Conservation (phyloP, 345 rosid genomes). For the Eucalyptus marginata region DNA sequence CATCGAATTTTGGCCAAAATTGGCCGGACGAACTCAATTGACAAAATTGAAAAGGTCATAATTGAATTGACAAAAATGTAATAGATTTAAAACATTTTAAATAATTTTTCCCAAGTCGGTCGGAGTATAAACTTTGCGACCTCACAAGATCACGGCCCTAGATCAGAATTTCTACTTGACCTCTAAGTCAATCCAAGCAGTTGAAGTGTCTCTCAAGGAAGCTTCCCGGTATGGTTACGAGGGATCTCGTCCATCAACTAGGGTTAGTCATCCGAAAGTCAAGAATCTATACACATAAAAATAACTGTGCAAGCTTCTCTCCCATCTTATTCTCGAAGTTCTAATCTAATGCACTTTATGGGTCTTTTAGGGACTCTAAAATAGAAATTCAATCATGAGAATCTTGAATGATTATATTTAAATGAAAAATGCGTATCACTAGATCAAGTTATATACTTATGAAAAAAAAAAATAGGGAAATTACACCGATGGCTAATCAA, state of each 20-base stretch:
- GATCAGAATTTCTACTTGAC: background rate
- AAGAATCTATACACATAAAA: background rate
- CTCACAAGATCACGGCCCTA: background rate
- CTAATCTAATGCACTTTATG: background rate
- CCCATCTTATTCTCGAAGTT: background rate
- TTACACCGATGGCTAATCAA: background rate
- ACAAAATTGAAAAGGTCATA: rapidly evolving
- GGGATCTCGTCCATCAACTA: background rate
- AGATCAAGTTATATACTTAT: background rate
- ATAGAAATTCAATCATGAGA: background rate
- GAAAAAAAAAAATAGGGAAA: background rate
- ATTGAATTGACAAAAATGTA: rapidly evolving
- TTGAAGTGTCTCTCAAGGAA: background rate
- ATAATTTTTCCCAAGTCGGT: rapidly evolving
- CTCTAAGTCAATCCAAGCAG: background rate
- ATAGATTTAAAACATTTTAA: rapidly evolving
- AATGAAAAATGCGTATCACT: background rate
- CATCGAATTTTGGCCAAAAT: rapidly evolving
- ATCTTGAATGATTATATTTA: background rate
- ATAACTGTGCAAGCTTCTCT: background rate
- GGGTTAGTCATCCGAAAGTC: background rate
- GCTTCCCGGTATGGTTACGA: background rate
- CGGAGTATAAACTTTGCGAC: background rate
- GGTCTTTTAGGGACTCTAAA: background rate
- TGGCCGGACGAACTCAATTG: rapidly evolving